Base-by-base conservation (phyloP, 2,329 filamentous ascomycete species). In the Ploettnerulaceae sp. region DNA sequence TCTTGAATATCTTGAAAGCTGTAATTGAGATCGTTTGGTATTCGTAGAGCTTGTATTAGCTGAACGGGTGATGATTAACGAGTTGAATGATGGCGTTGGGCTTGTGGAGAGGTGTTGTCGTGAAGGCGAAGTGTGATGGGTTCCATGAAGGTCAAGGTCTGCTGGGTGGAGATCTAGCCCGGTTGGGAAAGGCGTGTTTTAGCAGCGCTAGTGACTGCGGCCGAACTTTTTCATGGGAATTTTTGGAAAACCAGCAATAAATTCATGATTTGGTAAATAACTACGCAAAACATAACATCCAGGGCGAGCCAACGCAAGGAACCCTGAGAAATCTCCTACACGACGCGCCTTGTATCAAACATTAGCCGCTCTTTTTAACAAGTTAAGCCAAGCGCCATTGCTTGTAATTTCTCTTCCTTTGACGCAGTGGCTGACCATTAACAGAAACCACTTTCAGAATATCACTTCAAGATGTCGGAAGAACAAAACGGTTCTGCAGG, bases 281-380 rank as follows among this genome's bases (percentile, higher is more conserved):
- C n/a, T 15, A 33, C 26, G 24, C 14, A 7, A n/a, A 22, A 35
- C 31, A 43, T 53, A 56, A 57, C 53, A 56, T 66, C 68, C 60
- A 76, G 74, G 74, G 74, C 74, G 74, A 77, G 73, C 74, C 70
- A 76, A 73, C 72, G 74, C 74, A 77, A 76, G 73, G 74, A 77
- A 77, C 74, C 74, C 74, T 77, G 74, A 48, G 33, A 52, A 34
- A 49, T 53, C 39, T 8, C 4, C 9, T 18, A 45, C 17, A 7
- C 24, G 3, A 20, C 32, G 15, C 31, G 42, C 22, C 29, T 44
- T 45, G 17, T 5, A 31, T 11, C 14, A 25, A 40, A 36, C 35
- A n/a, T 17, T 4, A 7, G 12, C 8, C 31, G 7, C 12, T 33
- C 6, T 41, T 25, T 9, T 28, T 36, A 21, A 18, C 34, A 50